Base-by-base conservation (phyloP, 768 basidiomycete species). In the Paxillus rubicundulus region DNA sequence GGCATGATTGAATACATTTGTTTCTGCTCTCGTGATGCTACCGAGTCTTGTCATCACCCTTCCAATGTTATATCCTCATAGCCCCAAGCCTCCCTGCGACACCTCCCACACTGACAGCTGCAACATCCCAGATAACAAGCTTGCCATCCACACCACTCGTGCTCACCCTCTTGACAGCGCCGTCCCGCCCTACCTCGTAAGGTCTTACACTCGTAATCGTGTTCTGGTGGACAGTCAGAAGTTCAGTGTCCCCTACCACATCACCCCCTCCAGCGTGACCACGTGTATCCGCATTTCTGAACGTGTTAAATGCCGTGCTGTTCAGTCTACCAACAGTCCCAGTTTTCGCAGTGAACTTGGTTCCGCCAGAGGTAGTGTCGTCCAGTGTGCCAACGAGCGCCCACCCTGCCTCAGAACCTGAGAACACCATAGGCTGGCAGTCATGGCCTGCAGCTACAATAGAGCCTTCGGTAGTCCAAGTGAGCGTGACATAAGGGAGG, bases 401-500 rank as follows among this genome's bases (percentile, higher is more conserved):
- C 97, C 97, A 99, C 1, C 92, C 93, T 24, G 68, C 73, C 45
- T 80, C 77, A 37, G 78, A 78, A 9, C 93, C 94, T 2, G 81
- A 76, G 71, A 93, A 95, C 27, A 97, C 81, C 20, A 93, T 73
- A 1, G 97, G 97, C 66, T 95, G 94, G 74, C 97, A 99, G 68
- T 98, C 97, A 71, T 99, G 96, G 0, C 97, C 97, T 0, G 94
- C 97, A 1, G 92, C 94, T 39, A 99, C 78, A 57, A 99, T 70
- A 9, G 83, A 72, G 52, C 86, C 80, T 68, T 97, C 94, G 20
- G 84, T 79, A 1, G 84, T 89, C 89, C 92, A 99, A 6, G 86
- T 77, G 18, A 99, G 80, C 9, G 92, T 86, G 50, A 95, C 79
- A 61, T 86, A 81, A 0, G 97, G 97, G 13, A 99, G 74, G 0